Percentiles rank a stretch among this genome's conserved stretches.
Evolutionary conservation across 192 early-diverging fungal genomes (phyloP).

Genomic region (Thamnidium elegans): DNA sequence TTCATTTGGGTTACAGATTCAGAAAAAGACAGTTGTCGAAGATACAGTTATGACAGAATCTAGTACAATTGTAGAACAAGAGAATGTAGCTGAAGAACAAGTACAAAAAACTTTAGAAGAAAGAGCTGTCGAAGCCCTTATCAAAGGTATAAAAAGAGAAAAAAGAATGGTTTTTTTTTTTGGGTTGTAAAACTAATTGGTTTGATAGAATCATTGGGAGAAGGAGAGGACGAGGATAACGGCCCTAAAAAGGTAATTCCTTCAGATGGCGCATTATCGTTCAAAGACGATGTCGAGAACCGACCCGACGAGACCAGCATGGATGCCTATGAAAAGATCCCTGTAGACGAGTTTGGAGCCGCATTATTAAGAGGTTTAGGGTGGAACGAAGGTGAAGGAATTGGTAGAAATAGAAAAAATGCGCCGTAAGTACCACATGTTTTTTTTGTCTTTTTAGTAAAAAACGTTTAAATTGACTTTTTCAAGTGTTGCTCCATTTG

Average conservation of each 20-base stretch:
- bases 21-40: constrained; percentile 2
- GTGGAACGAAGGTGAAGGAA: constrained; percentile 68
- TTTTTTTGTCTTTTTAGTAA: constrained; percentile 5
- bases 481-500: constrained; percentile 10
- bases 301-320: constrained; percentile 64
- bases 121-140: constrained; percentile 41
- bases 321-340: constrained; percentile 79
- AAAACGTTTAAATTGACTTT: constrained; percentile 8
- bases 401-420: constrained; percentile 27
- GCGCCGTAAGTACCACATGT: constrained; percentile 18
- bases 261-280: constrained; percentile 52
- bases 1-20: constrained; percentile 36
- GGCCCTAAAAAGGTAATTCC: constrained; percentile 30
- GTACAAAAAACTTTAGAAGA: constrained; percentile 37
- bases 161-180: constrained; percentile 12
- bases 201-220: constrained; percentile 23
- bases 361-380: constrained; percentile 90
- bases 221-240: constrained; percentile 14
- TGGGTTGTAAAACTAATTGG: neutral
- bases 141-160: constrained; percentile 35
- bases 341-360: constrained; percentile 86
- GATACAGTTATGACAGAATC: neutral
- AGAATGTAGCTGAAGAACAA: neutral
- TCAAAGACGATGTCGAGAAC: constrained; percentile 57
- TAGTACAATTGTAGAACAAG: neutral